Percentiles rank a stretch among this genome's conserved stretches.
Conservation (phyloP, 2,329 filamentous ascomycete species). For the Nemania sp. region DNA sequence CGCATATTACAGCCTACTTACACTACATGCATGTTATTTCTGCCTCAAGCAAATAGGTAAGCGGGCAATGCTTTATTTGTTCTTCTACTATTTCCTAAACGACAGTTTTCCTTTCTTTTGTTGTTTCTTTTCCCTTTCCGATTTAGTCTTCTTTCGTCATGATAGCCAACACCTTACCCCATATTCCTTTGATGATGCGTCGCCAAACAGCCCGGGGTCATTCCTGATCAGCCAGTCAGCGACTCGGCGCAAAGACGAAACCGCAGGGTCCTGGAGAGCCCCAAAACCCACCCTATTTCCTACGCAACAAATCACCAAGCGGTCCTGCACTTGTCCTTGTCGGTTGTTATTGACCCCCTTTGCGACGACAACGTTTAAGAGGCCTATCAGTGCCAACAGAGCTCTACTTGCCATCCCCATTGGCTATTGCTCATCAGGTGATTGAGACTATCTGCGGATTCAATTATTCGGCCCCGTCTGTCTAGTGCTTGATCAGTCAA, state of each 20-base stretch:
- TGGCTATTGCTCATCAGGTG: slow-evolving; percentile 57
- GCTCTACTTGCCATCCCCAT: slow-evolving; percentile 48
- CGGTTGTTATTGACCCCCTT: slow-evolving; percentile 43
- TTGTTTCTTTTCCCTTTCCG: too few species aligned
- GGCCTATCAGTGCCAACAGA: slow-evolving; percentile 57
- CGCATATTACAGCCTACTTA: slow-evolving; percentile 1
- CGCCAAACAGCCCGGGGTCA: slow-evolving; percentile 30
- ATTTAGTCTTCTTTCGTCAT: slow-evolving; percentile 13
- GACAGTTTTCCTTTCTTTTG: too few species aligned
- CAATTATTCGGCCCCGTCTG: slow-evolving; percentile 37
- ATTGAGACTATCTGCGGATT: slow-evolving; percentile 51
- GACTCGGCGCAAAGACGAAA: slow-evolving; percentile 37
- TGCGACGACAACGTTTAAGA: slow-evolving; percentile 42
- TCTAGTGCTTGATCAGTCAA: slow-evolving; percentile 40
- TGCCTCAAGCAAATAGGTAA: slow-evolving; percentile 14
- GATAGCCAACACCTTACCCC: slow-evolving; percentile 10
- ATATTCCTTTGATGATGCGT: slow-evolving; percentile 25
- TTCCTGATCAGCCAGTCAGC: slow-evolving; percentile 39
- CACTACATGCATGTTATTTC: neutral
- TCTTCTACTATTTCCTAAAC: too few species aligned
- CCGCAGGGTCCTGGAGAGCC: slow-evolving; percentile 16
- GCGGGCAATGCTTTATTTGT: neutral
- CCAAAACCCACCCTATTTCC: slow-evolving; percentile 26
- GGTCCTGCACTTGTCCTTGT: slow-evolving; percentile 47
- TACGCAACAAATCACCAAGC: slow-evolving; percentile 56